These are phyloP conservation scores for Sphaceloma murrayae DNA, from an alignment of 2,329 filamentous ascomycete species.

Conservation along the genomic window DNA sequence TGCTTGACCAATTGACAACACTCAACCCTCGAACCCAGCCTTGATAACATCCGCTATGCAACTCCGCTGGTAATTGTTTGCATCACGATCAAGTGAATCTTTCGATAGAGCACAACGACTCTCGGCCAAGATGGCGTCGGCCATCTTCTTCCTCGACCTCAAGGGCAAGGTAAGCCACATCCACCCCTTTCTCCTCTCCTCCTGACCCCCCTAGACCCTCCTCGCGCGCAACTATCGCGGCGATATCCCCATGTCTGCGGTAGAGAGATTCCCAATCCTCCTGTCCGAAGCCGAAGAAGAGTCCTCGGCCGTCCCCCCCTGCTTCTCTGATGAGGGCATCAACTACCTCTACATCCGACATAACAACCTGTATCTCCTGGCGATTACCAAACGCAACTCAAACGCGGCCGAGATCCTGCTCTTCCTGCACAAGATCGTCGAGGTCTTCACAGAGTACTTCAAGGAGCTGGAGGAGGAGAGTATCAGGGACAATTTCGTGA, in stretches of 20 bases:
- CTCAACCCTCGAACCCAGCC: too few species aligned
- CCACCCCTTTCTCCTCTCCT: background rate
- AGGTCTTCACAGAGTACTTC: slow-evolving; percentile 99
- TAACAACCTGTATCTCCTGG: slow-evolving; percentile 97
- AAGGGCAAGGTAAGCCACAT: slow-evolving; percentile 81
- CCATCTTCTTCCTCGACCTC: slow-evolving; percentile 94
- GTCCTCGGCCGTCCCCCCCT: slow-evolving; percentile 90
- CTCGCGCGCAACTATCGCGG: slow-evolving; percentile 96
- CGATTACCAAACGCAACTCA: slow-evolving; percentile 95
- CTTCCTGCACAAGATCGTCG: slow-evolving; percentile 95
- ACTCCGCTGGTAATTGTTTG: too few species aligned
- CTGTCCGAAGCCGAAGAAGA: slow-evolving; percentile 98
- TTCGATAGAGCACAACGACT: too few species aligned
- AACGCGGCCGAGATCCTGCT: slow-evolving; percentile 98
- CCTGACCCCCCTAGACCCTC: slow-evolving; percentile 59
- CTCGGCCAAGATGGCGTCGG: slow-evolving; percentile 67
- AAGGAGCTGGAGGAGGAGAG: slow-evolving; percentile 98
- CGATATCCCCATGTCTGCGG: slow-evolving; percentile 97
- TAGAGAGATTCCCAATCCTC: slow-evolving; percentile 93
- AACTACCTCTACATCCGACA: slow-evolving; percentile 99
- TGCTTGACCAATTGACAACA: too few species aligned
- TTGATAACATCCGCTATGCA: too few species aligned
- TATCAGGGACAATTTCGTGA: slow-evolving; percentile 97
- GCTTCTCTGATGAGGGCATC: slow-evolving; percentile 97
- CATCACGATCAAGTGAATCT: too few species aligned